These are phyloP conservation scores for Coemansia sp. DNA, from an alignment of 192 early-diverging fungal genomes.

Conservation along the genomic window DNA sequence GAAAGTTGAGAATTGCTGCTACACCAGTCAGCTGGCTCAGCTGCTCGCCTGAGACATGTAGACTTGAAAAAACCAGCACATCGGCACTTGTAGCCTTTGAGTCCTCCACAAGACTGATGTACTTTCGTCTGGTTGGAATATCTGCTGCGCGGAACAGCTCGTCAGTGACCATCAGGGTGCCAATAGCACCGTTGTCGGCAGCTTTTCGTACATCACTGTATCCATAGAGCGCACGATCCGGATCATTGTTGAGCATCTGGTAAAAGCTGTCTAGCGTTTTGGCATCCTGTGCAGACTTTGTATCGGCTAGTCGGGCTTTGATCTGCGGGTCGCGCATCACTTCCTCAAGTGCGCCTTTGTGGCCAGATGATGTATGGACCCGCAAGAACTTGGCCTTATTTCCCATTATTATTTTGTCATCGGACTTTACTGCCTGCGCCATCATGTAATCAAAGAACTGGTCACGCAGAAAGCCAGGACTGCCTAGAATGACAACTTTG, in stretches of 20 bases:
- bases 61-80: constrained; percentile 85
- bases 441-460: constrained; percentile 85
- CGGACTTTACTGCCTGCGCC: constrained; percentile 76
- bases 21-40: constrained; percentile 92
- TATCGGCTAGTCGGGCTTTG: constrained; percentile 78
- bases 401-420: constrained; percentile 79
- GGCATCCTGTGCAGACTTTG: constrained; percentile 88
- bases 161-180: constrained; percentile 88
- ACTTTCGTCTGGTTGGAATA: constrained; percentile 77
- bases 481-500: constrained; percentile 94
- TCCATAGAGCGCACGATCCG: constrained; percentile 93
- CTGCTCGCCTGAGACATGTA: constrained; percentile 96
- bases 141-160: constrained; percentile 90
- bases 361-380: constrained; percentile 92
- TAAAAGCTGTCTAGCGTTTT: constrained; percentile 83
- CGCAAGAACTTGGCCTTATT: constrained; percentile 85
- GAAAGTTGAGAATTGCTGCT: constrained; percentile 90
- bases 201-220: constrained; percentile 82
- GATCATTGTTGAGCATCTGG: constrained; percentile 84
- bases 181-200: constrained; percentile 81
- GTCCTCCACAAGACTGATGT: constrained; percentile 84
- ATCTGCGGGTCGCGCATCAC: constrained; percentile 86
- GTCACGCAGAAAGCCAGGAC: constrained; percentile 93
- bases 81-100: constrained; percentile 73
- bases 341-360: constrained; percentile 94